A percentile compares a stretch with the other conserved stretches of the same genome.
Evolutionary conservation across 768 basidiomycete species (phyloP).

Genomic region (Gloeophyllum trabeum): DNA sequence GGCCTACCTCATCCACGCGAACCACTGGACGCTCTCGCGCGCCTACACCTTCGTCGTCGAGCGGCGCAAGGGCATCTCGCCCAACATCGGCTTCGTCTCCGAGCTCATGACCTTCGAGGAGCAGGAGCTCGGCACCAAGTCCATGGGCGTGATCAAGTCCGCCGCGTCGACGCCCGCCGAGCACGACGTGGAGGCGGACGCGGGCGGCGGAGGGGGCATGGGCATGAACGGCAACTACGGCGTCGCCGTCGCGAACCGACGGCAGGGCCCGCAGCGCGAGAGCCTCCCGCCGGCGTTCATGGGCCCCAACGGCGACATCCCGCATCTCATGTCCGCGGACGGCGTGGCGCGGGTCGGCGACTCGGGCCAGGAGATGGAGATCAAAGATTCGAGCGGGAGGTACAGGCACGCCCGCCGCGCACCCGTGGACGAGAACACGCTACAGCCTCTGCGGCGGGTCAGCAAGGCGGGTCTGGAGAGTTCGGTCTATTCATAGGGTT

Average conservation of each 20-base stretch:
- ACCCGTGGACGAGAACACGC: slow-evolving; percentile 78
- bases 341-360: slow-evolving; percentile 42
- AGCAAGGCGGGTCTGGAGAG: slow-evolving; percentile 92
- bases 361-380: slow-evolving; percentile 76
- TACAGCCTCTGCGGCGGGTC: slow-evolving; percentile 83
- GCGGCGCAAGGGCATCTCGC: slow-evolving; percentile 87
- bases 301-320: slow-evolving; percentile 16
- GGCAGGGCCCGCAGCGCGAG: slow-evolving; percentile 61
- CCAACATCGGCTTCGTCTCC: slow-evolving; percentile 95
- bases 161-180: slow-evolving; percentile 16
- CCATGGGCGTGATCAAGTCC: slow-evolving; percentile 49
- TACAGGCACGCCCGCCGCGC: slow-evolving; percentile 82
- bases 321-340: slow-evolving; percentile 8
- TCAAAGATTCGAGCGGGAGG: slow-evolving; percentile 75
- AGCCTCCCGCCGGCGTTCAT: slow-evolving; percentile 53
- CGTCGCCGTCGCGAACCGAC: slow-evolving; percentile 34
- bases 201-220: slow-evolving; percentile 13
- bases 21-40: slow-evolving; percentile 89
- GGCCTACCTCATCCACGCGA: slow-evolving; percentile 94
- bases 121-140: slow-evolving; percentile 72
- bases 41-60: slow-evolving; percentile 91
- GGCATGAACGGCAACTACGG: slow-evolving; percentile 22
- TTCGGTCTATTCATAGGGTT: slow-evolving; percentile 18
- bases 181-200: slow-evolving; percentile 18
- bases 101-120: slow-evolving; percentile 97